phyloP scores from a whole-genome alignment of 116 monocot species.

The Trichopus zeylanicus region DNA sequence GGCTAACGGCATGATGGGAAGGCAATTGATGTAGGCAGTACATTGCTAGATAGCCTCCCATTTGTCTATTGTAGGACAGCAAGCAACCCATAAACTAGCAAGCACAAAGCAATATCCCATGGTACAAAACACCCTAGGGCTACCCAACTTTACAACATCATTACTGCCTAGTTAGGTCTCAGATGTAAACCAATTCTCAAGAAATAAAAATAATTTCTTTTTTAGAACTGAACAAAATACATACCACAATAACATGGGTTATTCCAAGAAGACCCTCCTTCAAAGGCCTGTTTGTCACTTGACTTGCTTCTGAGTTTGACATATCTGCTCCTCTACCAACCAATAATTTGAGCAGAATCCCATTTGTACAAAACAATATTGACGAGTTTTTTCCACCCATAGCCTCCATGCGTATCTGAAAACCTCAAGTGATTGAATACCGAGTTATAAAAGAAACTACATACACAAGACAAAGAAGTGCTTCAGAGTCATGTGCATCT shows the following conservation, averaged over 20 bases:
- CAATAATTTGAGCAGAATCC: conserved; percentile 73
- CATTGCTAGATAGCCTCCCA: too few relatives aligned
- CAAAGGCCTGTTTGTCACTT: conserved; percentile 3
- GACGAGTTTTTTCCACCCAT: conserved; percentile 91
- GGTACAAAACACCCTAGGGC: neutral
- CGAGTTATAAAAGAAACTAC: neutral
- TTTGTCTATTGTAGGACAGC: too few relatives aligned
- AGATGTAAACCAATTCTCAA: neutral
- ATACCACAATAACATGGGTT: conserved; percentile 96
- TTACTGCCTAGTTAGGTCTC: neutral
- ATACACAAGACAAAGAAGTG: neutral
- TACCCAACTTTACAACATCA: neutral
- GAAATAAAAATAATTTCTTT: too few relatives aligned
- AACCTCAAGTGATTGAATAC: neutral
- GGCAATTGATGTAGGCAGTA: too few relatives aligned
- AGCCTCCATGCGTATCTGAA: conserved; percentile 85
- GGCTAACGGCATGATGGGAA: too few relatives aligned
- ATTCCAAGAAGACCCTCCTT: conserved; percentile 49
- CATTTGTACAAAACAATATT: conserved; percentile 97
- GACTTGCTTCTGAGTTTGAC: conserved; percentile 19
- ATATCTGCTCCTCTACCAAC: conserved; percentile 51
- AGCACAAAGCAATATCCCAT: neutral
- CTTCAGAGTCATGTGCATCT: too few relatives aligned
- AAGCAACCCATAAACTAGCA: neutral
- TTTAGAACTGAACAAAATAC: conserved; percentile 1